Percentiles rank a stretch among this genome's conserved stretches.
These are phyloP conservation scores for Scolecobasidium constrictum DNA, from an alignment of 2,329 filamentous ascomycete genomes.

Conservation along the genomic window DNA sequence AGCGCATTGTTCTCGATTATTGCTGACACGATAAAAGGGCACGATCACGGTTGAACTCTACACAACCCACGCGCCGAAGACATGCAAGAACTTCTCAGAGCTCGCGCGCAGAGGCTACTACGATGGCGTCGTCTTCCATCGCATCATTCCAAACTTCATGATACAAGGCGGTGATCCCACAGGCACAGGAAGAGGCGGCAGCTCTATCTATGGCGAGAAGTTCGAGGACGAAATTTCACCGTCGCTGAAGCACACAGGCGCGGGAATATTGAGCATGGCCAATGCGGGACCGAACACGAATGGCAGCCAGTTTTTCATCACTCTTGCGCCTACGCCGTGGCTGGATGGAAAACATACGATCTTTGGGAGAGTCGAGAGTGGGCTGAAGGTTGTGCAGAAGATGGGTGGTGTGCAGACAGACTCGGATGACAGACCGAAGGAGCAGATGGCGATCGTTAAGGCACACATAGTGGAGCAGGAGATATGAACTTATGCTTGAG, in stretches of 20 bases:
- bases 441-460: constrained; percentile 70
- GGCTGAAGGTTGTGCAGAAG: constrained; percentile 72
- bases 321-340: constrained; percentile 89
- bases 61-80: constrained; percentile 75
- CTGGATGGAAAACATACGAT: constrained; percentile 95
- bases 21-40: constrained; percentile 45
- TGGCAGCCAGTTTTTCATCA: constrained; percentile 93
- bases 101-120: constrained; percentile 81
- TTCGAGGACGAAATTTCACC: constrained; percentile 85
- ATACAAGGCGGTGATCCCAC: constrained; percentile 90
- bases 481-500: too few relatives aligned
- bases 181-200: constrained; percentile 80
- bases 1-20: background rate
- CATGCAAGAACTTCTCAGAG: constrained; percentile 77
- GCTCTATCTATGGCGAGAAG: constrained; percentile 82
- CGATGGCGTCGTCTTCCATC: constrained; percentile 76
- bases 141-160: constrained; percentile 95
- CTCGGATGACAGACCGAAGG: constrained; percentile 65
- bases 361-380: constrained; percentile 79
- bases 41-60: constrained; percentile 83
- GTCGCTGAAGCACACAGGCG: constrained; percentile 78
- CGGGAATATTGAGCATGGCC: constrained; percentile 91
- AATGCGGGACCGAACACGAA: constrained; percentile 91
- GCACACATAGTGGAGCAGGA: constrained; percentile 58
- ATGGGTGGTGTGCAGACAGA: constrained; percentile 84